phyloP scores from a whole-genome alignment of 2,329 filamentous ascomycete species.

The Dactylellina leptospora region DNA sequence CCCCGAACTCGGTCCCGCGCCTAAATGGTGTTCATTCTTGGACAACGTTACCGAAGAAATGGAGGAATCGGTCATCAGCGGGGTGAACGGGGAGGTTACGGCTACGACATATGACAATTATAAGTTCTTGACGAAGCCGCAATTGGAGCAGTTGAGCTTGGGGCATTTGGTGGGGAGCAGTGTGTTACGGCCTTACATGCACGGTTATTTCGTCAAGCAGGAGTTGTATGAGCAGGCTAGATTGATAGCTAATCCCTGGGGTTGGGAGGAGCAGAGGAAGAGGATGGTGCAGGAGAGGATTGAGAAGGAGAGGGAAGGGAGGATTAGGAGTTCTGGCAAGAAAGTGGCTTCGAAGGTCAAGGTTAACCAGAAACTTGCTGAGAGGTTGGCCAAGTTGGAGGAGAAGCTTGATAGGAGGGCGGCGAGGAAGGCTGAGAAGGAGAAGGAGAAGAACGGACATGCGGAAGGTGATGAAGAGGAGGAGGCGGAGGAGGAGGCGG shows the following conservation, averaged over 20 bases:
- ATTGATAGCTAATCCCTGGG: conserved; percentile 90
- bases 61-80: conserved; percentile 75
- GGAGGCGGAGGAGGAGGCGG: conserved; percentile 63
- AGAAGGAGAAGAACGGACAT: conserved; percentile 66
- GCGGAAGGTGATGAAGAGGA: conserved; percentile 65
- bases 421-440: conserved; percentile 60
- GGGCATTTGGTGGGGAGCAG: conserved; percentile 90
- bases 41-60: conserved; percentile 99
- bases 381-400: conserved; percentile 69
- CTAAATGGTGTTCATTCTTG: conserved; percentile 94
- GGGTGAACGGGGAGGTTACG: conserved; percentile 62
- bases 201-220: conserved; percentile 96
- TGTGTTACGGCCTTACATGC: conserved; percentile 94
- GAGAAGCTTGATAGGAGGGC: conserved; percentile 71
- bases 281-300: conserved; percentile 95
- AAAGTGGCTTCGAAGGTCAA: conserved; percentile 68
- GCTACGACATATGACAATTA: conserved; percentile 88
- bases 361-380: conserved; percentile 77
- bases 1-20: conserved; percentile 89
- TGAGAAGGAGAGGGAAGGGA: conserved; percentile 92
- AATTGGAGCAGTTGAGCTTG: conserved; percentile 84
- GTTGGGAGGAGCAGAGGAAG: conserved; percentile 89
- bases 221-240: conserved; percentile 94
- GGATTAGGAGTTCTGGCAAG: conserved; percentile 94
- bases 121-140: conserved; percentile 92